Base-by-base conservation (phyloP, 2,329 filamentous ascomycete genomes). In the Pseudogymnoascus verrucosus region DNA sequence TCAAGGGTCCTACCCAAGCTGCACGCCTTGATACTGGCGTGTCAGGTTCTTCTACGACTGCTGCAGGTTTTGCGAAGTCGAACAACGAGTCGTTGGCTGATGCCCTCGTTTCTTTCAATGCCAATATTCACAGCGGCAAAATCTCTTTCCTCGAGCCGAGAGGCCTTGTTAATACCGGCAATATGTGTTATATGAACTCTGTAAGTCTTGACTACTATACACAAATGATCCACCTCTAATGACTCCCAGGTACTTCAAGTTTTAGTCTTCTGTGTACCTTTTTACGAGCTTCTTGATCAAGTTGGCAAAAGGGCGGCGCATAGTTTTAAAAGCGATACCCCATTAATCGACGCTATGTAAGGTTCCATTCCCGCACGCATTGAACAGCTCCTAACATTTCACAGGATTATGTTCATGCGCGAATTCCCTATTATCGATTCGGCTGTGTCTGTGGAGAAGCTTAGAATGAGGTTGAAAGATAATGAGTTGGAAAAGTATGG, bases 151-250 rank as follows among this genome's bases (percentile, higher is more conserved):
- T 99, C 61, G 91, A 98, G 77, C 95, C 95, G 61, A 86, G 93
- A 68, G 95, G 95, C 60, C 83, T 99, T 72, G 90, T 96, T 69
- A 99, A 99, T 77, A 96, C 93, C 42, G 95, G 95, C 60, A 98
- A 99, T 74, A 96, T 98, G 90, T 99, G 95, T 77, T 99, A 99
- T 78, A 98, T 99, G 95, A 99, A 98, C 80, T 97, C 95, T 67
- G 93, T 96, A 82, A 78, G 90, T 79, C n/a, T 14, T 34, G 7
- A 59, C 10, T 61, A 16, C 23, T 34, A 16, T 57, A 21, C 14
- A 14, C 14, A 59, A 26, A 40, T 62, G 34, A 31, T 59, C 7
- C 21, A 21, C 10, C 63, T 65, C 76, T 82, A 72, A 83, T 69
- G 31, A 39, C 6, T 6, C 44, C 6, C 68, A 96, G 92, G 88